Base-by-base conservation (phyloP, 2,329 filamentous ascomycete species). In the Madurella fahalii region DNA sequence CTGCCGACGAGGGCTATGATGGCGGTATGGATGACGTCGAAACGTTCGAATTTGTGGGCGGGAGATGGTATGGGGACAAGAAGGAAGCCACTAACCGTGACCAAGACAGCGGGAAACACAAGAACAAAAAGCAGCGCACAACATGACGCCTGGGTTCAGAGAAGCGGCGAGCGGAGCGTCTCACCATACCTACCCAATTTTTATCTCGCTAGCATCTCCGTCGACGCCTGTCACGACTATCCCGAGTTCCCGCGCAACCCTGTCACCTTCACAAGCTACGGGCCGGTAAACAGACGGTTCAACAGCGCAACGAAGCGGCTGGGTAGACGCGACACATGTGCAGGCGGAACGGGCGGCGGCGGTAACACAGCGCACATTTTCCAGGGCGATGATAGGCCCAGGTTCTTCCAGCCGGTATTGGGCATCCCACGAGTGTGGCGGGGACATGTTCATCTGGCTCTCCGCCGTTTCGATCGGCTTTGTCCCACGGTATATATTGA, bases 1-100 rank as follows among this genome's bases (percentile, higher is more conserved):
- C 75, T 55, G 73, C 71, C 9, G 67, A 77, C 45, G 75, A 68
- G 58, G 40, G 40, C 40, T 40, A 40, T 13, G 9, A 11, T 49
- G 34, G 34, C 34, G 34, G 34, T 37, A 37, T 15, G 34, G 34
- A 37, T 37, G 34, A 37, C 9, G 58, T 60, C 17, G 52, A 61
- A 37, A 55, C 52, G 15, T 45, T 56, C 40, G 46, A 55, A 44
- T 53, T 50, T 9, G 25, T 25, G 25, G 52, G 47, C 43, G 50
- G 47, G 40, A 32, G 20, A 25, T 37, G 34, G 34, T 11, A 37
- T 37, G 50, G 30, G 32, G 47, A 47, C 20, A 58, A 53, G 40
- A 58, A 54, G 43, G 41, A 56, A 34, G 43, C 52, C 40, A 52
- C 50, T 54, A 56, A 63, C 53, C 20, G 41, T 39, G 58, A 55